These are phyloP conservation scores for Pistacia integerrima DNA, from an alignment of 345 rosid species.

Conservation along the genomic window DNA sequence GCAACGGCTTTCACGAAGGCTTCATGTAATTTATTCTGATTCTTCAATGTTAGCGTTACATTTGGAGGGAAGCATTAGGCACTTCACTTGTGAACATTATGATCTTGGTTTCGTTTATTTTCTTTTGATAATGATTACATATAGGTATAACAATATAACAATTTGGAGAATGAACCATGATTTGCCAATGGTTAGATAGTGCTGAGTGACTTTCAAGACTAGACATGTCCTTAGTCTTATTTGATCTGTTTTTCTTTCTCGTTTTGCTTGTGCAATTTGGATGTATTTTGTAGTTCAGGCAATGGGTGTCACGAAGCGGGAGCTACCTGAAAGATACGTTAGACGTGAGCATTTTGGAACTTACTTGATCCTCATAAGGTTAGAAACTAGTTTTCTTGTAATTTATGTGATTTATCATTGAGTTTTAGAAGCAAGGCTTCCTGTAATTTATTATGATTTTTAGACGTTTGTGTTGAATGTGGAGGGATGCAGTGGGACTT, in stretches of 20 bases:
- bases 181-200: background rate
- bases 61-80: too few species aligned
- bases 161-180: background rate
- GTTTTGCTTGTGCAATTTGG: constrained; percentile 75
- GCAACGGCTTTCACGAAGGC: background rate
- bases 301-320: constrained; percentile 99
- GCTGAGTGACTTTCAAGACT: background rate
- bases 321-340: constrained; percentile 95
- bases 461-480: background rate
- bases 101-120: background rate
- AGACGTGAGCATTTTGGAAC: constrained; percentile 90
- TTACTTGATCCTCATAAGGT: constrained; percentile 96
- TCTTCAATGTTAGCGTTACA: background rate
- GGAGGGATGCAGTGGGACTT: too few species aligned
- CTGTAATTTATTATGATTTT: background rate
- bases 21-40: background rate
- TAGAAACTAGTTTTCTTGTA: constrained; percentile 13
- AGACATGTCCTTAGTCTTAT: background rate
- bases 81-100: background rate
- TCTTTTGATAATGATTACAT: background rate
- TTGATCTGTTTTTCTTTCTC: background rate
- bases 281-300: constrained; percentile 74
- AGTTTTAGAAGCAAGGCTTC: constrained; percentile 55
- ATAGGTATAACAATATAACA: too few species aligned
- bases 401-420: constrained; percentile 34